Evolutionary conservation across 2,329 filamentous ascomycete species (phyloP).

Genomic region (Xylaria sp.): DNA sequence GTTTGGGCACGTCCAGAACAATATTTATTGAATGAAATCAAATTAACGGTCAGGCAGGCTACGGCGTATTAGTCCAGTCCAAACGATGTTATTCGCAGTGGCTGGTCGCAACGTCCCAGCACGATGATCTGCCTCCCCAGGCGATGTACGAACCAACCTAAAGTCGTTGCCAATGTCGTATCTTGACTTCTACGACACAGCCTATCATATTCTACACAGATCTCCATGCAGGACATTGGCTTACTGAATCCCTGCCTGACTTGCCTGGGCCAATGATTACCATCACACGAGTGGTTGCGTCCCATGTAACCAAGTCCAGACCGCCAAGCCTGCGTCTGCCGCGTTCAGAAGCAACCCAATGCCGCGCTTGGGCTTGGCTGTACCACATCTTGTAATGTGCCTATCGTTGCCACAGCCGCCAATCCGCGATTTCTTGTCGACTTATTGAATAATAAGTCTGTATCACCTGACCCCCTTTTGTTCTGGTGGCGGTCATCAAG

Average conservation of each 20-base stretch:
- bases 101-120: background rate
- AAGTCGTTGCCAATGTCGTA: background rate
- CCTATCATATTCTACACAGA: background rate
- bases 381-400: background rate
- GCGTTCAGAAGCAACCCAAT: background rate
- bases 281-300: background rate
- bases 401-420: background rate
- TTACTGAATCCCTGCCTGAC: no score
- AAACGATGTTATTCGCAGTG: background rate
- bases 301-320: background rate
- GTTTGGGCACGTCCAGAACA: background rate
- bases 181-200: background rate
- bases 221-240: no score
- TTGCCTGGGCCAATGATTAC: background rate
- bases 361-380: background rate
- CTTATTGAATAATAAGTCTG: background rate
- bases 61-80: background rate
- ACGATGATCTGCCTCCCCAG: background rate
- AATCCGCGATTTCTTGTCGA: background rate
- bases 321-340: background rate
- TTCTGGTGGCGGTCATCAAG: background rate
- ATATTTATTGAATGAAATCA: background rate
- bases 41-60: background rate
- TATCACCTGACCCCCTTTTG: background rate
- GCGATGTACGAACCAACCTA: slow-evolving; percentile 2